phyloP scores from a whole-genome alignment of 2,329 filamentous ascomycete genomes.

The Trichoderma pleuroti region DNA sequence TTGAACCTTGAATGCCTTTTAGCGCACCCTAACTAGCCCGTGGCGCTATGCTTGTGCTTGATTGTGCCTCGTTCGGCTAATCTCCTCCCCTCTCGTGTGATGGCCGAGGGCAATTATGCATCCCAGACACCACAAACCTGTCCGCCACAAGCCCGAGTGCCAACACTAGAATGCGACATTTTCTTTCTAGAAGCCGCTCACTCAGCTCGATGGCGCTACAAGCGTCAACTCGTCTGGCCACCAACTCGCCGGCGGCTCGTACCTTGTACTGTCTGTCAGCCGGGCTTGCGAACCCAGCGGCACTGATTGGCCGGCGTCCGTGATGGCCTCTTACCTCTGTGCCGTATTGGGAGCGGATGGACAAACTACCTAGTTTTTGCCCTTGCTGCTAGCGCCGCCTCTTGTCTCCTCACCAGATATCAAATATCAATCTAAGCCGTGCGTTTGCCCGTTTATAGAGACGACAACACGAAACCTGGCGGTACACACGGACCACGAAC shows the following conservation, averaged over 20 bases:
- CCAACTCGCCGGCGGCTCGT: neutral
- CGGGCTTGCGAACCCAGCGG: neutral
- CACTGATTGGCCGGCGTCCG: neutral
- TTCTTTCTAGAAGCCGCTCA: constrained; percentile 13
- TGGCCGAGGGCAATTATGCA: neutral
- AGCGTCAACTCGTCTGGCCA: neutral
- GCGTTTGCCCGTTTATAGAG: neutral
- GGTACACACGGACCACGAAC: constrained; percentile 3
- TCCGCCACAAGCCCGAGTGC: neutral
- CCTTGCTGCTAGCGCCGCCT: neutral
- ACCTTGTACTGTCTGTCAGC: neutral
- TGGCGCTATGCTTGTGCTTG: neutral
- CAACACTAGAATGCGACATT: constrained; percentile 19
- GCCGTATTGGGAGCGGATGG: neutral
- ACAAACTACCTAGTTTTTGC: neutral
- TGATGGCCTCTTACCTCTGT: neutral
- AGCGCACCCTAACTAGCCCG: neutral
- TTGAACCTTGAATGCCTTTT: neutral
- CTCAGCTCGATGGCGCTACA: neutral
- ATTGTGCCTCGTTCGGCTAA: constrained; percentile 5
- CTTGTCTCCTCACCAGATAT: neutral
- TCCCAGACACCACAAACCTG: neutral
- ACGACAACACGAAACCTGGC: constrained; percentile 1
- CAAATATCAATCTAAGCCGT: constrained; percentile 1
- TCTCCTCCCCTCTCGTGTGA: neutral